Base-by-base conservation (phyloP, 768 basidiomycete genomes). In the Boletales sp. region DNA sequence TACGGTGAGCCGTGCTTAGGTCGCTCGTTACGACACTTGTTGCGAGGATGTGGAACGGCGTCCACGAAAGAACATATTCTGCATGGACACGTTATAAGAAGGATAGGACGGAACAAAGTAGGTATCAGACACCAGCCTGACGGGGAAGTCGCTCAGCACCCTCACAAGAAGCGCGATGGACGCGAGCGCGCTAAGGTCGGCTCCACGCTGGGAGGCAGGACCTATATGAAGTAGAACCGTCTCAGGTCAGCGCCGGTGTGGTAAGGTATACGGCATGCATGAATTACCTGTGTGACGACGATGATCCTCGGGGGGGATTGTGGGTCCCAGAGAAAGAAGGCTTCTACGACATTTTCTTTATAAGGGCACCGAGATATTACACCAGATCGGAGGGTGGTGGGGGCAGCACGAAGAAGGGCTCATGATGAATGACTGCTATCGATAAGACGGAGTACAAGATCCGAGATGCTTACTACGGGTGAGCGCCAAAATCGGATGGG, bases 91-190 rank as follows among this genome's bases (percentile, higher is more conserved):
- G 32, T 18, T 21, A 40, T 63, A 25, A 59, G 51, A 51, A 54
- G 47, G 44, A 25, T 39, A 41, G 14, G 18, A 43, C n/a, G 15
- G 25, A 21, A 51, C 44, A 6, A n/a, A 21, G 44, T 5, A 8
- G 17, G 51, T 37, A 41, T 47, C n/a, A 38, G 11, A 41, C 49
- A 59, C 54, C 37, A 61, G 74, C 82, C 81, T 75, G 65, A 67
- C 69, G 70, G 67, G 40, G 84, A 85, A 71, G 74, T 71, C 71
- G 68, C 65, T 81, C 71, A 67, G 68, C 81, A 80, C 68, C 80
- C 78, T 72, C 70, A 75, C 73, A 76, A 76, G 75, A 86, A 84
- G 81, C 84, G 83, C 82, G 84, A 84, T 84, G 81, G 79, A 81
- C 67, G 79, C 82, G 75, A 78, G 67, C 71, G 76, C 72, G 74